Evolutionary conservation across 768 basidiomycete genomes (phyloP), one percentile per base, ranked within the genome.

Genomic region (Auriscalpium orientale): DNA sequence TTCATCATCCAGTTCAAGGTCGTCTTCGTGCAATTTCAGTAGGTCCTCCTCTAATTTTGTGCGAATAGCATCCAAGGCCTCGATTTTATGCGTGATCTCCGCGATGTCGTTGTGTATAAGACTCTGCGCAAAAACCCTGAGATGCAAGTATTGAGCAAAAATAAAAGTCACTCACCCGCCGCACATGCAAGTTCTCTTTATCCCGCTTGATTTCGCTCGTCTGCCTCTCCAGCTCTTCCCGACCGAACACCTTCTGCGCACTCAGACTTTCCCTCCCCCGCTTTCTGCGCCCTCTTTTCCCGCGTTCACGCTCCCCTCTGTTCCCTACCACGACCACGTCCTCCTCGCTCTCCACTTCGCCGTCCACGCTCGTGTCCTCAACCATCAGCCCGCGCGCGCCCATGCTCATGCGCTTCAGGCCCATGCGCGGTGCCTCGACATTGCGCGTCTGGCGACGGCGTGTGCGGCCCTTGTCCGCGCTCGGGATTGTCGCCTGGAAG

Each of bases 1-100:
- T 72, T 99, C 95, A 58, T 97, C 95, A 64, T 97, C 92, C n/a
- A 99, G 74, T 66, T 98, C 95, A 21, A 99, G 75, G 59, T 97
- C 95, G 62, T 98, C 95, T 67, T 99, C 95, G 56, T 95, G 90
- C 47, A 98, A 68, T 67, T 82, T 89, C 35, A 98, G 72, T 8
- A 99, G 75, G 65, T 91, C 87, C 45, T 84, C 77, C 65, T 94
- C 90, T 22, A 98, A 75, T 60, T 86, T 87, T 9, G 80, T 76
- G 53, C 93, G 78, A 55, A 98, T 90, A 15, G 72, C 77, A 62
- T 95, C 91, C 37, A 98, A 72, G 5, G 86, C 83, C 51, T 85
- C 83, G 49, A 98, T 98, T 76, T 97, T 98, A 61, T 81, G 78
- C 22, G 90, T 86, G 20, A 99, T 89, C 68, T 98, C 93, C 22